Evolutionary conservation across 23 red algal genomes (phyloP).

Genomic region (Pyropia yezoensis): DNA sequence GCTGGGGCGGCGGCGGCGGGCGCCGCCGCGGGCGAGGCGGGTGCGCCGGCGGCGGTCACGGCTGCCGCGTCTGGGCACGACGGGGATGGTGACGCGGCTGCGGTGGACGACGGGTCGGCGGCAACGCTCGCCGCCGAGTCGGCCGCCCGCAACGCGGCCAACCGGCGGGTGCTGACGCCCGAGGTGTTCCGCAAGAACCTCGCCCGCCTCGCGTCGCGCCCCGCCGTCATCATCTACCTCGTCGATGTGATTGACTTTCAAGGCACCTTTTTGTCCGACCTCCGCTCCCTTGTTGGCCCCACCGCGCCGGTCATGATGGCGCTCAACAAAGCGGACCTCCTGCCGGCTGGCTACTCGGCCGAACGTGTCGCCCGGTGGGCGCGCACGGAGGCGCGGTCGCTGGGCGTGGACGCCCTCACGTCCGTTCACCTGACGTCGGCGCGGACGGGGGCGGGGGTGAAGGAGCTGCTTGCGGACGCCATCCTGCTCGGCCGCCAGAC

Average conservation of each 20-base stretch:
- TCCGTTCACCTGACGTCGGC: slow-evolving; percentile 66
- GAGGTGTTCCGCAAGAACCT: slow-evolving; percentile 55
- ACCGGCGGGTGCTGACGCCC: slow-evolving; percentile 39
- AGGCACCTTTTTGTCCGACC: slow-evolving; percentile 59
- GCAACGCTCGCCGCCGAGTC: background rate
- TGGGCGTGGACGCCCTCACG: slow-evolving; percentile 35
- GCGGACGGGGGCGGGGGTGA: slow-evolving; percentile 50
- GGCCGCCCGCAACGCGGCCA: background rate
- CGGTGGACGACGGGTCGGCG: background rate
- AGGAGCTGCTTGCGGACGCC: slow-evolving; percentile 41
- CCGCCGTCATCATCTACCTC: slow-evolving; percentile 76
- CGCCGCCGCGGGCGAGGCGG: background rate
- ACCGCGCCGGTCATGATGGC: slow-evolving; percentile 69
- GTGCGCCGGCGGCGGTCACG: background rate
- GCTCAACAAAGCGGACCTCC: slow-evolving; percentile 84
- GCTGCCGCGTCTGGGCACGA: slow-evolving; percentile 4
- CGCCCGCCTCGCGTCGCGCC: slow-evolving; percentile 12
- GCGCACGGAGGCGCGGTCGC: slow-evolving; percentile 28
- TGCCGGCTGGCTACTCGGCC: slow-evolving; percentile 56
- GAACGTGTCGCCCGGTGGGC: slow-evolving; percentile 66
- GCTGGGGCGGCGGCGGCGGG: background rate
- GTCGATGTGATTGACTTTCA: slow-evolving; percentile 96
- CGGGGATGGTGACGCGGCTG: background rate
- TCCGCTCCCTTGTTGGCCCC: slow-evolving; percentile 39
- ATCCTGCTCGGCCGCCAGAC: slow-evolving; percentile 18